Base-by-base conservation (phyloP, 2,329 filamentous ascomycete genomes). In the Pleoardoris graminearum region DNA sequence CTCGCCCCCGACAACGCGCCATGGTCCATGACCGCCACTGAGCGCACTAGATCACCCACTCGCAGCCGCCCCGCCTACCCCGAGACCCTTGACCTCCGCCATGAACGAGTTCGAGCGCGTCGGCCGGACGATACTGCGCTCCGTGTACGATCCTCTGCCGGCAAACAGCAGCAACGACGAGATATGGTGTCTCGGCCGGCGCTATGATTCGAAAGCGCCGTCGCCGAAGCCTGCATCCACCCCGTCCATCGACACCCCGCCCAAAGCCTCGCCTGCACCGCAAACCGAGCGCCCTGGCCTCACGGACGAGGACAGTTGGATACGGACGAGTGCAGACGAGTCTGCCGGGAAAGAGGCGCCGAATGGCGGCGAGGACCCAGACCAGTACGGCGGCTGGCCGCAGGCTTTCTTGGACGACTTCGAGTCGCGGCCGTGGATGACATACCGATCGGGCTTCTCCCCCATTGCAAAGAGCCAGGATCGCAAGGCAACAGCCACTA, bases 391-490 rank as follows among this genome's bases (percentile, higher is more conserved):
- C 54, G 86, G 88, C 53, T 99, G 94, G 94, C 94, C 94, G 8
- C 77, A 82, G 8, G 81, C 84, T 4, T 99, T 99, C 66, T 78
- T 97, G 29, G 88, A 91, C 54, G 94, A 99, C 73, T 95, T 97
- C 66, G 91, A 96, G 71, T 92, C 93, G 4, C 85, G 85, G 55
- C 85, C 97, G 72, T 97, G 94, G 93, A 90, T 99, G 82, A 97
- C 93, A 8, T 99, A 99, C 69, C 85, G 94, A 46, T 94, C 87
- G 22, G 88, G 88, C 61, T 99, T 99, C 70, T 79, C 86, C 8
- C 80, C 85, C 0, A 99, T 99, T 68, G 82, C 89, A 16, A 90
- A 86, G 71, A 92, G 89, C 3, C 80, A 82, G 48, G 88, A 93
- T 60, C 86, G 89, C 0, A 86, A 86, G 65, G 88, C 90, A 12